These are phyloP conservation scores for Collybia nuda DNA, from an alignment of 768 basidiomycete genomes.

Conservation along the genomic window DNA sequence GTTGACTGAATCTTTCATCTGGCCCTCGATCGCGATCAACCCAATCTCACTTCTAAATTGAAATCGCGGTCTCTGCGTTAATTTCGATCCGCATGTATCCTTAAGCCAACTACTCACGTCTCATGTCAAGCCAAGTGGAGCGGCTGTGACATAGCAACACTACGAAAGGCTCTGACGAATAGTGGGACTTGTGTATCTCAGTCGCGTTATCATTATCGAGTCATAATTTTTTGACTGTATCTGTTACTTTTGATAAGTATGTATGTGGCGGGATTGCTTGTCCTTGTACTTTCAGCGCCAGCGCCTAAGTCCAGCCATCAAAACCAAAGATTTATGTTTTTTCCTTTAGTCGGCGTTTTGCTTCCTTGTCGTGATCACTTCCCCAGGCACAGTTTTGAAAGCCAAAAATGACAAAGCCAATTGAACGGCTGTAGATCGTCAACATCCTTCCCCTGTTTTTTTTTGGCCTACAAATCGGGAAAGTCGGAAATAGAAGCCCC, in stretches of 20 bases:
- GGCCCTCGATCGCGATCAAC: slow-evolving; percentile 18
- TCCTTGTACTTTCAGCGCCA: slow-evolving; percentile 6
- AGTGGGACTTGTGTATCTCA: no score
- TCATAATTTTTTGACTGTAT: no score
- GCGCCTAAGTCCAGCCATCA: not conserved
- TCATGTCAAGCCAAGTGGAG: slow-evolving; percentile 12
- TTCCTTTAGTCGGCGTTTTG: not conserved
- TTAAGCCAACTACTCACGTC: slow-evolving; percentile 7
- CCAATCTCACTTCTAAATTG: slow-evolving; percentile 9
- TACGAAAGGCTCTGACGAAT: no score
- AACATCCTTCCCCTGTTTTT: no score
- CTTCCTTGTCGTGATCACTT: slow-evolving; percentile 1
- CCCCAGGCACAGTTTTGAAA: slow-evolving; percentile 3
- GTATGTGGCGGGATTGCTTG: not conserved
- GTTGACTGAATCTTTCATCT: slow-evolving; percentile 32
- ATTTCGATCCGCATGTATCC: slow-evolving; percentile 9
- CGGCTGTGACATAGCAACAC: slow-evolving; percentile 1
- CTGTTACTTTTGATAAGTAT: not conserved
- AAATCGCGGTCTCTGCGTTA: slow-evolving; percentile 7
- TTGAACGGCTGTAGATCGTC: no score
- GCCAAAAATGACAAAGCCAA: no score
- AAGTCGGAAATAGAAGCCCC: slow-evolving; percentile 4
- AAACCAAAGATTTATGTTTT: not conserved
- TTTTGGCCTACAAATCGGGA: slow-evolving; percentile 1
- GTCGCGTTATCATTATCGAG: no score